Evolutionary conservation across 2,329 filamentous ascomycete species (phyloP).

Genomic region (Phaeomoniella chlamydospora): DNA sequence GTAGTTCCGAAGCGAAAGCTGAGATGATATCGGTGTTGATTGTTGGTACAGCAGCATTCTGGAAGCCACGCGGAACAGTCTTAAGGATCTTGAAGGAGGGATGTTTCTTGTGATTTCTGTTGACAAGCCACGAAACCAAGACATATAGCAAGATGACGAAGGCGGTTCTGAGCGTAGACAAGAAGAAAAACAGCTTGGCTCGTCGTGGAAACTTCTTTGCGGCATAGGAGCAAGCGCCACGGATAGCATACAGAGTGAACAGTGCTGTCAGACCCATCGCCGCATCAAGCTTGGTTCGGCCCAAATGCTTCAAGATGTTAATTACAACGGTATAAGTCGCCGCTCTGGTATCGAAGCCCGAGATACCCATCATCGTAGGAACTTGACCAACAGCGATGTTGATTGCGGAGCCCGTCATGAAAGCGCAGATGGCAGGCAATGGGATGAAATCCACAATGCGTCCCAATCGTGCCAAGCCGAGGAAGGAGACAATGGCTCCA

Average conservation of each 20-base stretch:
- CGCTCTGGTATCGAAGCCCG: conserved; percentile 57
- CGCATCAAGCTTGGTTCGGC: conserved; percentile 57
- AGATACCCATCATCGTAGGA: conserved; percentile 66
- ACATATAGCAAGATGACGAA: conserved; percentile 90
- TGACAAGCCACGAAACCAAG: conserved; percentile 74
- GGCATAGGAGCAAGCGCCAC: conserved; percentile 46
- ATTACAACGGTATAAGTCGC: conserved; percentile 73
- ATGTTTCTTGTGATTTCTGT: conserved; percentile 48
- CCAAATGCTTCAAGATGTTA: conserved; percentile 62
- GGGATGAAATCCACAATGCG: conserved; percentile 93
- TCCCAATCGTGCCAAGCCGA: conserved; percentile 67
- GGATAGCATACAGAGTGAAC: conserved; percentile 60
- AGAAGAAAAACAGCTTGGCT: conserved; percentile 72
- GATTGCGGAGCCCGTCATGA: conserved; percentile 92
- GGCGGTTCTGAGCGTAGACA: conserved; percentile 76
- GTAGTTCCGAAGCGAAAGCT: conserved; percentile 57
- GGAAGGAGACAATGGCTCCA: conserved; percentile 60
- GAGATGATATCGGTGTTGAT: conserved; percentile 53
- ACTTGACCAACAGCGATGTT: conserved; percentile 79
- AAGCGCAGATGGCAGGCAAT: conserved; percentile 76
- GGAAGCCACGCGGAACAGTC: conserved; percentile 71
- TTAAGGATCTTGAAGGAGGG: conserved; percentile 63
- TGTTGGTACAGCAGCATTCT: conserved; percentile 58
- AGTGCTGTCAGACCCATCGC: conserved; percentile 79
- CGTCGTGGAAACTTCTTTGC: conserved; percentile 56